Evolutionary conservation across 441 rosid genomes (phyloP).

Genomic region (Capsella rubella): DNA sequence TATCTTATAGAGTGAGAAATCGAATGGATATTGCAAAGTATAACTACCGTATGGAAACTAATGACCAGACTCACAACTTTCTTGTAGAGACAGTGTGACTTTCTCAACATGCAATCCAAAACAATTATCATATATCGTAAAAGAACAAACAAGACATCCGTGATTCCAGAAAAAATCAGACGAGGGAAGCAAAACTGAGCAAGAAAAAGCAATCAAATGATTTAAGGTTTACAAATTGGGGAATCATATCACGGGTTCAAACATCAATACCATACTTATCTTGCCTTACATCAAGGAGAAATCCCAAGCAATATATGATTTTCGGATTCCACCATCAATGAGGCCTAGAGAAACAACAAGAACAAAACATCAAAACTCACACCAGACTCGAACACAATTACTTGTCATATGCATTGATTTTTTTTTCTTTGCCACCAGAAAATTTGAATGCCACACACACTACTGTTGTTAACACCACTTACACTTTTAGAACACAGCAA

Average conservation of each 20-base stretch:
- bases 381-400: conserved; percentile 19
- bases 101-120: conserved; percentile 1
- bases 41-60: conserved; percentile 29
- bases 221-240: conserved; percentile 1
- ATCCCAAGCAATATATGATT: conserved; percentile 98
- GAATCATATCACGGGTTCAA: conserved; percentile 29
- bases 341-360: conserved; percentile 54
- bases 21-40: conserved; percentile 9
- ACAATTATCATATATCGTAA: conserved; percentile 9
- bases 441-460: conserved; percentile 23
- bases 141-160: conserved; percentile 21
- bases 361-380: conserved; percentile 25
- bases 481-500: conserved; percentile 7
- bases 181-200: conserved; percentile 29
- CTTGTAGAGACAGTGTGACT: background rate
- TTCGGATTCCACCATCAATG: conserved; percentile 77
- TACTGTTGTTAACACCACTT: conserved; percentile 18
- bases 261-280: conserved; percentile 69
- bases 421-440: conserved; percentile 15
- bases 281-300: conserved; percentile 86
- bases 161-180: background rate
- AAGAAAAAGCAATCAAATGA: conserved; percentile 16
- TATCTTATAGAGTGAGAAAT: conserved; percentile 8
- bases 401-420: conserved; percentile 3
- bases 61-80: conserved; percentile 50